These are phyloP conservation scores for Dendrobium catenatum DNA, from an alignment of 106 monocot species.

Conservation along the genomic window DNA sequence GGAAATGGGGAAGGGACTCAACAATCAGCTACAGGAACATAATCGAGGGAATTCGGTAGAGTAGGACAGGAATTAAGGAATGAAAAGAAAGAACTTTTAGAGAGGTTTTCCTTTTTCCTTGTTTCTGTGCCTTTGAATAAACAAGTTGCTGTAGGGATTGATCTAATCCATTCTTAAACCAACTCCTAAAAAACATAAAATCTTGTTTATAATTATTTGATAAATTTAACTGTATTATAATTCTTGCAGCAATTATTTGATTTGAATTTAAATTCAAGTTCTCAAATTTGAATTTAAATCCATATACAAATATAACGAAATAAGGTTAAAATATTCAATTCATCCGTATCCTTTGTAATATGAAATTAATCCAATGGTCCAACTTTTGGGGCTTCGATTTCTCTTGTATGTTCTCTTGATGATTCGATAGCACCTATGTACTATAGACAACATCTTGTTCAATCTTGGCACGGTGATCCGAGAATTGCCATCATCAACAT, in stretches of 20 bases:
- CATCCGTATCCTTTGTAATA: background rate
- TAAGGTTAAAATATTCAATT: too few species aligned
- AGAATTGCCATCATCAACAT: background rate
- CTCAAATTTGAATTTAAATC: background rate
- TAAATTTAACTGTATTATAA: background rate
- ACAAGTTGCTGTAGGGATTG: background rate
- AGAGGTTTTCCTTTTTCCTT: background rate
- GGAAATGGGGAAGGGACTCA: background rate
- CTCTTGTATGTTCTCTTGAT: background rate
- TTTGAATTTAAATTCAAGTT: background rate
- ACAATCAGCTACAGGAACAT: background rate
- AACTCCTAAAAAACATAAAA: background rate
- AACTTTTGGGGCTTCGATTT: background rate
- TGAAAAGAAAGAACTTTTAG: background rate
- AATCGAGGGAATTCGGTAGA: background rate
- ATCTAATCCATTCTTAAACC: background rate
- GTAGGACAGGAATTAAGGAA: background rate
- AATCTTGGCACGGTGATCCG: background rate
- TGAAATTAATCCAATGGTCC: background rate
- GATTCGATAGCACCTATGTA: background rate
- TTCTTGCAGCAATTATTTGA: background rate
- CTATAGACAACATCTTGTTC: background rate
- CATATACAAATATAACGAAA: too few species aligned
- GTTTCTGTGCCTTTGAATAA: background rate
- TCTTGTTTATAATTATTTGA: background rate